Base-by-base conservation (phyloP, 768 basidiomycete genomes). In the Phanerochaete carnosa region DNA sequence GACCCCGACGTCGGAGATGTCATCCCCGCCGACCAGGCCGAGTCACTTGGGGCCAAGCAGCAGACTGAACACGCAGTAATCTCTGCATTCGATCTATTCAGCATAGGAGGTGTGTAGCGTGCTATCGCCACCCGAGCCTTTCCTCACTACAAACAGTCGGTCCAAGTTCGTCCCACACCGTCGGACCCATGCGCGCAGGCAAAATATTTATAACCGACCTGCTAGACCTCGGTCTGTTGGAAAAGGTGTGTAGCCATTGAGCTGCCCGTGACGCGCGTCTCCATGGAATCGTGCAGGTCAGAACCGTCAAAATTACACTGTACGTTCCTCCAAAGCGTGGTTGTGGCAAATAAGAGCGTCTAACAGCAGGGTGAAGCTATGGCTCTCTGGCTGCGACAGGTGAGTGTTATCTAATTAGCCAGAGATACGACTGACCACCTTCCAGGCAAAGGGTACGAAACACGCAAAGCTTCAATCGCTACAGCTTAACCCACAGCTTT, bases 341-440 rank as follows among this genome's bases (percentile, higher is more conserved):
- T 50, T 22, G 39, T 15, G 30, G 25, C n/a, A 19, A 12, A 35
- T 45, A 4, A 46, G 5, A 22, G 33, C 43, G 37, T 55, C 53
- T 55, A 25, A 55, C 35, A n/a, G 49, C 43, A 54, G 33, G 32
- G 28, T 33, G 45, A 45, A 93, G 91, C 54, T 95, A 96, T 72
- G 95, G 95, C 29, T 94, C 91, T 8, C 79, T 98, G 32, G 95
- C 96, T 2, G 95, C 96, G 7, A 98, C 96, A 67, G 94, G 89
- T 87, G 59, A 58, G 76, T 65, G 45, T 37, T 11, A 19, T 19
- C 57, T 45, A 30, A 63, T 65, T 43, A 6, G 30, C 22, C 11
- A 19, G 30, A 29, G 3, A 25, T 13, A 58, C 45, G 16, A 54
- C 7, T 64, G 50, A 55, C 59, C 23, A 28, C 54, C 16, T 58